These are phyloP conservation scores for Caloboletus firmus DNA, from an alignment of 1,284 basidiomycete genomes.

Conservation along the genomic window DNA sequence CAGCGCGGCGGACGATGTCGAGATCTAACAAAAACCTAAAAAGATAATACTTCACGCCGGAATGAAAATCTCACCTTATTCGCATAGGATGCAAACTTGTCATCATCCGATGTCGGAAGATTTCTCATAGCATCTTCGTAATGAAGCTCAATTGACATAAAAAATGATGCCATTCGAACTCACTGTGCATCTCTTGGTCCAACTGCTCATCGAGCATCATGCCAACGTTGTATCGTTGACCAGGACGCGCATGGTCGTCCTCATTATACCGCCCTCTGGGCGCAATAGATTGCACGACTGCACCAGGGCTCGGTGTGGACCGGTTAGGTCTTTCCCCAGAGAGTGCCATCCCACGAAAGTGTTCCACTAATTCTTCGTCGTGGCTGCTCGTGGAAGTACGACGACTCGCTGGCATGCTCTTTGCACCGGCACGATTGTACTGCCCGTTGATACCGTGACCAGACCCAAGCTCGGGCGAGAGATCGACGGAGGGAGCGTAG, in stretches of 20 bases:
- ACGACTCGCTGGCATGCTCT: constrained; percentile 86
- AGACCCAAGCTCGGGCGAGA: constrained; percentile 63
- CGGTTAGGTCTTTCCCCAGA: constrained; percentile 57
- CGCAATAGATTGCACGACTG: constrained; percentile 52
- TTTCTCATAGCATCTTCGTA: constrained; percentile 83
- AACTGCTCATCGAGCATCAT: constrained; percentile 89
- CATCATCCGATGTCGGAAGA: constrained; percentile 88
- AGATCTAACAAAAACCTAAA: constrained; percentile 50
- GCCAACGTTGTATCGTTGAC: constrained; percentile 70
- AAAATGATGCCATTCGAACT: constrained; percentile 33
- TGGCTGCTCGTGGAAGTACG: constrained; percentile 79
- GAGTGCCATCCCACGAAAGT: constrained; percentile 67
- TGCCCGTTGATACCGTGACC: constrained; percentile 45
- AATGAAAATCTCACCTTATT: constrained; percentile 57
- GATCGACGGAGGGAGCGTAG: constrained; percentile 73
- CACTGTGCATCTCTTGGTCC: constrained; percentile 89
- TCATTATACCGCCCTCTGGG: constrained; percentile 49
- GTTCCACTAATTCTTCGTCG: constrained; percentile 75
- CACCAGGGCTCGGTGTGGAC: constrained; percentile 51
- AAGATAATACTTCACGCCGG: background rate
- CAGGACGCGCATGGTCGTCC: constrained; percentile 55
- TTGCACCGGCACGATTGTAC: constrained; percentile 70
- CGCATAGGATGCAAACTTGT: constrained; percentile 70
- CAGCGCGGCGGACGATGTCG: constrained; percentile 88
- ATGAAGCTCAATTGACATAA: constrained; percentile 14